phyloP scores from a whole-genome alignment of 2,329 filamentous ascomycete genomes.

The Sphaceloma murrayae region DNA sequence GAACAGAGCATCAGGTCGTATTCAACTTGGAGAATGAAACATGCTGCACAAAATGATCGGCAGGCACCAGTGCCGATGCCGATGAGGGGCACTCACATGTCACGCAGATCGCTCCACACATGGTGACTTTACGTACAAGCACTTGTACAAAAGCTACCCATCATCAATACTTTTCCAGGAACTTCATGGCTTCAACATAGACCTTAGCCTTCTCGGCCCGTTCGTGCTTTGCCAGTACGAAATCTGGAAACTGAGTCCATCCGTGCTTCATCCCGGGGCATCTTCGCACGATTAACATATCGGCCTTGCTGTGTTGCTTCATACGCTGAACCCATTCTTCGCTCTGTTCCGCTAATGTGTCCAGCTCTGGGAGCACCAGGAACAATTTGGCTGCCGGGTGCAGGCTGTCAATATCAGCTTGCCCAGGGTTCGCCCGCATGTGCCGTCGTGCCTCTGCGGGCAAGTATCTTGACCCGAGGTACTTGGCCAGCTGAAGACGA shows the following conservation, averaged over 20 bases:
- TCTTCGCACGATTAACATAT: constrained; percentile 21
- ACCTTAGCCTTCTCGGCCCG: constrained; percentile 17
- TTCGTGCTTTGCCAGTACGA: constrained; percentile 32
- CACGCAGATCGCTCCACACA: too few relatives aligned
- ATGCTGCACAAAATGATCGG: too few relatives aligned
- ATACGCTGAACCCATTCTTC: constrained; percentile 37
- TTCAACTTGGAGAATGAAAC: too few relatives aligned
- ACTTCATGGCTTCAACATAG: constrained; percentile 7
- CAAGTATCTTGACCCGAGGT: constrained; percentile 35
- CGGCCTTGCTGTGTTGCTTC: constrained; percentile 22
- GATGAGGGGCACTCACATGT: too few relatives aligned
- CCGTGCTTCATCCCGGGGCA: constrained; percentile 32
- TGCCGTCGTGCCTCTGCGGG: constrained; percentile 31
- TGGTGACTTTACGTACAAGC: too few relatives aligned
- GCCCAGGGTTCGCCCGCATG: constrained; percentile 34
- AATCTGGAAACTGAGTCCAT: constrained; percentile 37
- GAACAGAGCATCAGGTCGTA: too few relatives aligned
- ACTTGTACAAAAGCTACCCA: background rate
- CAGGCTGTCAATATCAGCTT: constrained; percentile 25
- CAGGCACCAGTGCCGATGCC: too few relatives aligned
- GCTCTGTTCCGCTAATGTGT: constrained; percentile 34
- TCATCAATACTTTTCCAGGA: constrained; percentile 11
- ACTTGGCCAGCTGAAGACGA: constrained; percentile 28
- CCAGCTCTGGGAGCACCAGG: constrained; percentile 35
- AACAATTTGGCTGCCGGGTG: constrained; percentile 33